A percentile compares a stretch with the other conserved stretches of the same genome.
phyloP scores from a whole-genome alignment of 2,329 filamentous ascomycete genomes.

The Hymenoscyphus scutula region DNA sequence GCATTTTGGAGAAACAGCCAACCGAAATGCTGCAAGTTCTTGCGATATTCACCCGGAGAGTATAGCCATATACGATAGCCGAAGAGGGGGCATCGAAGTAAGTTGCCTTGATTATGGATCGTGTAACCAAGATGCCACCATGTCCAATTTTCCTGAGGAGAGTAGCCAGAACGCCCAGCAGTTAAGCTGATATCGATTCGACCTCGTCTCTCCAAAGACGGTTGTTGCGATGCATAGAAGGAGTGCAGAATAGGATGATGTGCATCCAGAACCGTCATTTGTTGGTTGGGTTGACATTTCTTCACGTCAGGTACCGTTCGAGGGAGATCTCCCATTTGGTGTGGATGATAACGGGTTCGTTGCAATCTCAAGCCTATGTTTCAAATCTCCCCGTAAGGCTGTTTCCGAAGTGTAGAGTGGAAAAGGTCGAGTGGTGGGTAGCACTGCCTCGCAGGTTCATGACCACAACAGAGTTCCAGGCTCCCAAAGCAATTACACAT shows the following conservation, averaged over 20 bases:
- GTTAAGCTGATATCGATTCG: background rate
- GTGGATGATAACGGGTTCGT: background rate
- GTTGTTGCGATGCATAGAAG: background rate
- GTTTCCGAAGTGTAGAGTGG: background rate
- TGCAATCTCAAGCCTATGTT: background rate
- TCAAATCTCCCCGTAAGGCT: background rate
- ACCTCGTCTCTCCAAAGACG: background rate
- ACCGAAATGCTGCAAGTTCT: background rate
- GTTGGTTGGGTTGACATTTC: slow-evolving; percentile 3
- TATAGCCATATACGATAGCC: background rate
- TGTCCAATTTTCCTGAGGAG: background rate
- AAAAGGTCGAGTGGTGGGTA: background rate
- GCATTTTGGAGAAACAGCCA: too few species aligned
- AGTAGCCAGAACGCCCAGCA: background rate
- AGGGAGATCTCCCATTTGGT: background rate
- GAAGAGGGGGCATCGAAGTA: too few species aligned
- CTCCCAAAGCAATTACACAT: background rate
- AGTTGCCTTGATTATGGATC: background rate
- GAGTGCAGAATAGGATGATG: background rate
- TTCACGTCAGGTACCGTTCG: background rate
- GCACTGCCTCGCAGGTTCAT: background rate
- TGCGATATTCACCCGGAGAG: background rate
- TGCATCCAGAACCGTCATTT: background rate
- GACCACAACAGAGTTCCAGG: background rate
- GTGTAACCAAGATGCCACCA: background rate